These are phyloP conservation scores for Akanthomyces lecanii DNA, from an alignment of 2,329 filamentous ascomycete genomes.

Conservation along the genomic window DNA sequence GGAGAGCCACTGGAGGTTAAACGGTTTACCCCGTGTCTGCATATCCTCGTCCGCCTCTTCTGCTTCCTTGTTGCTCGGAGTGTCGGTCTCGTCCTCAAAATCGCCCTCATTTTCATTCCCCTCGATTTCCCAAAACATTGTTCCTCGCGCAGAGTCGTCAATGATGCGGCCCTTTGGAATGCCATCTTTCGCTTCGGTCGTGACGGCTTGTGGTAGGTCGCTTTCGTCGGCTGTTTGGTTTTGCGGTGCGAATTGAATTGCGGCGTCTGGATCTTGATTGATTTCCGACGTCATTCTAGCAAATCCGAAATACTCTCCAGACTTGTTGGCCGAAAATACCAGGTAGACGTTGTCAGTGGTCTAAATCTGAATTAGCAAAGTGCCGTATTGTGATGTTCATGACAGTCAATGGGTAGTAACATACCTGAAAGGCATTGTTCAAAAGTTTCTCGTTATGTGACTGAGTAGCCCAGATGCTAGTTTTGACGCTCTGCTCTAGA, in stretches of 20 bases:
- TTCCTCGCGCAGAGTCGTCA: conserved; percentile 87
- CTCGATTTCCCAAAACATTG: conserved; percentile 93
- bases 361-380: conserved; percentile 39
- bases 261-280: conserved; percentile 66
- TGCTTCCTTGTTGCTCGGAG: conserved; percentile 35
- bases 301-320: conserved; percentile 94
- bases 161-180: conserved; percentile 83
- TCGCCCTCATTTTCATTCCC: conserved; percentile 48
- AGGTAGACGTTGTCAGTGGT: conserved; percentile 79
- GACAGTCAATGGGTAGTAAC: background rate
- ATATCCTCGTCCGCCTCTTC: conserved; percentile 41
- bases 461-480: conserved; percentile 90
- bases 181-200: conserved; percentile 71
- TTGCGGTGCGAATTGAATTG: conserved; percentile 65
- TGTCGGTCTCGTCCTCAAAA: conserved; percentile 41
- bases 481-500: conserved; percentile 80
- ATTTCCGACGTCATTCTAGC: conserved; percentile 86
- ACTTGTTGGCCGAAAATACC: conserved; percentile 95
- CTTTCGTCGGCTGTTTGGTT: conserved; percentile 53
- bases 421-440: conserved; percentile 77
- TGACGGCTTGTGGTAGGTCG: conserved; percentile 73
- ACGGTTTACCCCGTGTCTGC: conserved; percentile 85
- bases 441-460: conserved; percentile 83
- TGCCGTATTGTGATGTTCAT: background rate
- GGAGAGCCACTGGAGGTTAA: conserved; percentile 86